A percentile compares a stretch with the other conserved stretches of the same genome.
Conservation (phyloP, 1,284 basidiomycete genomes). For the Tranzscheliella williamsii region DNA sequence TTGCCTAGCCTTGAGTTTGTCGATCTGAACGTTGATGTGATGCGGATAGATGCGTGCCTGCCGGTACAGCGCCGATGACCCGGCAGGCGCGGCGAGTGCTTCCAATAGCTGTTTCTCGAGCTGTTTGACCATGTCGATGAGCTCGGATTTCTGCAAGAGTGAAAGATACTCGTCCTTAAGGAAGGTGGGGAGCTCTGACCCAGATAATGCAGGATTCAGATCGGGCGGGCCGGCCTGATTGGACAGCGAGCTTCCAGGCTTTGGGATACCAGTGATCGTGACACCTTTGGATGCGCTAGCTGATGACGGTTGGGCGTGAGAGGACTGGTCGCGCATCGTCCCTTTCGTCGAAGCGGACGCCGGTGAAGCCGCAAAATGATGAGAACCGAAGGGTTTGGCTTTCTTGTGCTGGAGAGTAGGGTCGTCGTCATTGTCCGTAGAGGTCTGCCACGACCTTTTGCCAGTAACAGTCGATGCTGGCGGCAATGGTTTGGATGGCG, state of each 20-base stretch:
- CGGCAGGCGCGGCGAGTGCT: constrained; percentile 16
- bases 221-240: constrained; percentile 24
- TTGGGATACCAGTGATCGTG: constrained; percentile 37
- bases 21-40: constrained; percentile 28
- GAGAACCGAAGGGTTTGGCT: constrained; percentile 1
- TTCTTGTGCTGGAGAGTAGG: constrained; percentile 20
- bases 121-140: constrained; percentile 36
- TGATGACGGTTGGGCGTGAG: not conserved
- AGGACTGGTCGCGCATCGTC: not conserved
- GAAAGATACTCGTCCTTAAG: constrained; percentile 27
- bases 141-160: constrained; percentile 30
- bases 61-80: constrained; percentile 26
- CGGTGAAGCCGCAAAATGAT: constrained; percentile 1
- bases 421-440: not conserved
- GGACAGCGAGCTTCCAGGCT: constrained; percentile 28
- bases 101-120: constrained; percentile 37
- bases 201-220: constrained; percentile 26
- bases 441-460: constrained; percentile 30
- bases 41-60: constrained; percentile 34
- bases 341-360: not conserved
- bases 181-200: constrained; percentile 7
- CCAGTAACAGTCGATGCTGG: constrained; percentile 5
- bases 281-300: constrained; percentile 4
- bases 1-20: constrained; percentile 28
- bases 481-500: constrained; percentile 25